Evolutionary conservation across 2,329 filamentous ascomycete genomes (phyloP).

Genomic region (Penicillium brasilianum): DNA sequence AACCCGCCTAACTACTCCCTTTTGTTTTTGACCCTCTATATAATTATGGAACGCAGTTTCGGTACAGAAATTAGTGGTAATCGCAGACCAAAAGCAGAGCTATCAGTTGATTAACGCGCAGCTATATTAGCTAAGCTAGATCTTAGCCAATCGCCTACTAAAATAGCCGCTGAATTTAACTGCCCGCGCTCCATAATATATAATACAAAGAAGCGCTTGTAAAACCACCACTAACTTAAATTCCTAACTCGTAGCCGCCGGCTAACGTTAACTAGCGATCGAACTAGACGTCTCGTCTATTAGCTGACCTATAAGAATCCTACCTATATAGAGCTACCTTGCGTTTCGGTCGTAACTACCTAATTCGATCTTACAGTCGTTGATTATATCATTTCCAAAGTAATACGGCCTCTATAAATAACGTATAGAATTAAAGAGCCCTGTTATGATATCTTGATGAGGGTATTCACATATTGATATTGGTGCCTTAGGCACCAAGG

Average conservation of each 20-base stretch:
- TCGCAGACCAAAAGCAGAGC: neutral
- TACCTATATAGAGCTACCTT: neutral
- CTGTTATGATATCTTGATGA: no score
- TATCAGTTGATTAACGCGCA: neutral
- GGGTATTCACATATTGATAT: no score
- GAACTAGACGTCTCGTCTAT: neutral
- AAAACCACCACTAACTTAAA: neutral
- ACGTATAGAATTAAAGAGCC: no score
- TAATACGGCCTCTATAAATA: neutral
- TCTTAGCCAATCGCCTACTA: neutral
- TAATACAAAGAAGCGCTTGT: neutral
- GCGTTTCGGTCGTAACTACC: neutral
- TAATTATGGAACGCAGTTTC: neutral
- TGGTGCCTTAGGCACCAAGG: no score
- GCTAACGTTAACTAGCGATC: neutral
- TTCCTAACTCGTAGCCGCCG: neutral
- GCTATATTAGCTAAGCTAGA: neutral
- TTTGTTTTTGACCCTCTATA: no score
- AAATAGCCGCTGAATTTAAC: neutral
- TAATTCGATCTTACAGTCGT: neutral
- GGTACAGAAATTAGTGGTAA: slow-evolving; percentile 1
- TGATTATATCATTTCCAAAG: neutral
- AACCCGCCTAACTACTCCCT: neutral
- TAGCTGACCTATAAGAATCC: neutral
- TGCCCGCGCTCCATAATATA: neutral